These are phyloP conservation scores for Arabidopsis hybrid DNA, from an alignment of 441 rosid genomes.

Conservation along the genomic window DNA sequence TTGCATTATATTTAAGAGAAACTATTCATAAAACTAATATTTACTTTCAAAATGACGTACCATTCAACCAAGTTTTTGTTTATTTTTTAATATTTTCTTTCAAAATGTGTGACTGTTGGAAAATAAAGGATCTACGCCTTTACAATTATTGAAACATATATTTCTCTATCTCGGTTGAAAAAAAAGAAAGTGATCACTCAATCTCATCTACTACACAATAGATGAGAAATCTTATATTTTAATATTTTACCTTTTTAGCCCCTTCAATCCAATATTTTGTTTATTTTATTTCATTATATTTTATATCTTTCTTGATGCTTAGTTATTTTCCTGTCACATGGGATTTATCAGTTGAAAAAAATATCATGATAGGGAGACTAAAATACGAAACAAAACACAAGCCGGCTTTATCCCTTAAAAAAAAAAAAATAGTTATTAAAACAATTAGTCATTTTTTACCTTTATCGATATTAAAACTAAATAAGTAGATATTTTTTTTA, in stretches of 20 bases:
- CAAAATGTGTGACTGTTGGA: too few relatives aligned
- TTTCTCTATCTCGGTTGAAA: conserved; percentile 23
- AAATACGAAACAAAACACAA: conserved; percentile 10
- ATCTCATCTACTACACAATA: not conserved
- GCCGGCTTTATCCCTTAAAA: not conserved
- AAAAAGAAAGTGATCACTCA: not conserved
- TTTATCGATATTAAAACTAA: too few relatives aligned
- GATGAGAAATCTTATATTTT: not conserved
- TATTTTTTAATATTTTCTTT: too few relatives aligned
- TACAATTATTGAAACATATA: not conserved
- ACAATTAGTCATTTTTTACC: too few relatives aligned
- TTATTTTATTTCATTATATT: conserved; percentile 8
- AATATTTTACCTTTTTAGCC: conserved; percentile 23
- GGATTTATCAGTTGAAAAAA: not conserved
- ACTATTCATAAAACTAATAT: too few relatives aligned
- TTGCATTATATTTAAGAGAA: too few relatives aligned
- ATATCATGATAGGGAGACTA: not conserved
- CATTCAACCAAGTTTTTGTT: too few relatives aligned
- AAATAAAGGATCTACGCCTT: not conserved
- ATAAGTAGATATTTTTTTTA: too few relatives aligned
- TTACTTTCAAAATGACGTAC: too few relatives aligned
- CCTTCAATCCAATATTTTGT: conserved; percentile 10
- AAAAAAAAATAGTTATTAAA: too few relatives aligned
- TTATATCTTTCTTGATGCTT: not conserved
- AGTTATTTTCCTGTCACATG: conserved; percentile 23